phyloP scores from a whole-genome alignment of 306 rosid species.

The Cicer pinnatifidum region DNA sequence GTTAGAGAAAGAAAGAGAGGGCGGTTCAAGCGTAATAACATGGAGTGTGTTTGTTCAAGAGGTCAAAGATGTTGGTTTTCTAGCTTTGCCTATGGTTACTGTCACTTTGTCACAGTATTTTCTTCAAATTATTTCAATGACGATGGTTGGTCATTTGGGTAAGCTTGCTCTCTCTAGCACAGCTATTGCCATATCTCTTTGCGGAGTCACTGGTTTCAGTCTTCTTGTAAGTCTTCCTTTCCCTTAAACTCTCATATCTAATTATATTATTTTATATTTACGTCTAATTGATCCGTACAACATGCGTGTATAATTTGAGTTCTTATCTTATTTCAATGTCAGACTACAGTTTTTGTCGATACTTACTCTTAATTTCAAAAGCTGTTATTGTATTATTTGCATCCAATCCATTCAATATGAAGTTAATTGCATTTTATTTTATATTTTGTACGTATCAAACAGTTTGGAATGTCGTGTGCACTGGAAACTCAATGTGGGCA shows the following conservation, averaged over 20 bases:
- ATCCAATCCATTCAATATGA: background rate
- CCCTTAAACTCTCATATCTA: background rate
- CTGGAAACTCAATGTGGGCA: conserved; percentile 72
- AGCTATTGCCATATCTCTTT: conserved; percentile 60
- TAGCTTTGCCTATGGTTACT: conserved; percentile 63
- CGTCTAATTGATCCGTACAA: too few species aligned
- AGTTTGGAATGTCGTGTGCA: conserved; percentile 74
- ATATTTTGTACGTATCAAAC: conserved; percentile 36
- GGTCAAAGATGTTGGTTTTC: conserved; percentile 47
- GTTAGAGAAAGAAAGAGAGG: conserved; percentile 20
- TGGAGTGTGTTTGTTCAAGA: conserved; percentile 47
- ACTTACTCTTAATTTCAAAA: too few species aligned
- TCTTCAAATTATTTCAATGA: conserved; percentile 55
- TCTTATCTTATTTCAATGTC: too few species aligned
- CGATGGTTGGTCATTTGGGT: conserved; percentile 73
- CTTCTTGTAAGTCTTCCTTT: conserved; percentile 51
- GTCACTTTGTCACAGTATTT: conserved; percentile 56
- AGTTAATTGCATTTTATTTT: conserved; percentile 18
- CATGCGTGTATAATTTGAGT: background rate
- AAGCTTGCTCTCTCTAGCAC: conserved; percentile 70
- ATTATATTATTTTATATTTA: too few species aligned
- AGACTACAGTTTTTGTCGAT: too few species aligned
- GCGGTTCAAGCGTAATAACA: background rate
- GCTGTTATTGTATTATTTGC: too few species aligned
- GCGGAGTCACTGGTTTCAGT: conserved; percentile 66